Percentiles rank a stretch among this genome's conserved stretches.
Conservation (phyloP, 306 rosid genomes). For the Astragalus membranaceus region DNA sequence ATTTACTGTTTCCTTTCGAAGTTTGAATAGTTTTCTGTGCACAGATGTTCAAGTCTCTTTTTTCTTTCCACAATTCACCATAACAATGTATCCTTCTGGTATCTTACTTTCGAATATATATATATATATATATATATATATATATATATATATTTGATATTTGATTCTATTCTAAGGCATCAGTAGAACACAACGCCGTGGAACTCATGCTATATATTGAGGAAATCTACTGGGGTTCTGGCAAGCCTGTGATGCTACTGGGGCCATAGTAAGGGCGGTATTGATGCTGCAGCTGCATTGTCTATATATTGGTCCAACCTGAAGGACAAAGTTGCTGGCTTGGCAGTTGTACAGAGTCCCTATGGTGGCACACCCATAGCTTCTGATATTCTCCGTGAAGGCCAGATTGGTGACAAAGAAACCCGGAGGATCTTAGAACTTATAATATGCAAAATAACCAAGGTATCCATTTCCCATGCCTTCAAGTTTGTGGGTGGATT, state of each 20-base stretch:
- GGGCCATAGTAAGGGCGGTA: slow-evolving; percentile 93
- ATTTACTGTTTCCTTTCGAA: too few species aligned
- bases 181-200: slow-evolving; percentile 76
- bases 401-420: slow-evolving; percentile 82
- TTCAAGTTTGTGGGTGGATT: neutral
- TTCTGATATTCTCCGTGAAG: slow-evolving; percentile 71
- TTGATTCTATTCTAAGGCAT: slow-evolving; percentile 40
- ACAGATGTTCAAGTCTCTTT: neutral
- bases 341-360: slow-evolving; percentile 79
- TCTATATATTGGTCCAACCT: slow-evolving; percentile 62
- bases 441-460: slow-evolving; percentile 70
- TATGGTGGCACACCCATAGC: slow-evolving; percentile 84
- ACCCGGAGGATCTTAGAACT: slow-evolving; percentile 68
- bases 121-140: too few species aligned
- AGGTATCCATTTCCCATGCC: slow-evolving; percentile 38
- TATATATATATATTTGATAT: too few species aligned
- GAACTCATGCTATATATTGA: slow-evolving; percentile 70
- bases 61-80: neutral
- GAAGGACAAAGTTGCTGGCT: slow-evolving; percentile 76
- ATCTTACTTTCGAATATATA: neutral
- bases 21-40: neutral
- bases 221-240: slow-evolving; percentile 85
- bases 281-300: slow-evolving; percentile 71
- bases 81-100: neutral
- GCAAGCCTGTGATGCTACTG: slow-evolving; percentile 66